Percentiles rank a stretch among this genome's conserved stretches.
These are phyloP conservation scores for Dryas octopetala DNA, from an alignment of 306 rosid species.

Conservation along the genomic window DNA sequence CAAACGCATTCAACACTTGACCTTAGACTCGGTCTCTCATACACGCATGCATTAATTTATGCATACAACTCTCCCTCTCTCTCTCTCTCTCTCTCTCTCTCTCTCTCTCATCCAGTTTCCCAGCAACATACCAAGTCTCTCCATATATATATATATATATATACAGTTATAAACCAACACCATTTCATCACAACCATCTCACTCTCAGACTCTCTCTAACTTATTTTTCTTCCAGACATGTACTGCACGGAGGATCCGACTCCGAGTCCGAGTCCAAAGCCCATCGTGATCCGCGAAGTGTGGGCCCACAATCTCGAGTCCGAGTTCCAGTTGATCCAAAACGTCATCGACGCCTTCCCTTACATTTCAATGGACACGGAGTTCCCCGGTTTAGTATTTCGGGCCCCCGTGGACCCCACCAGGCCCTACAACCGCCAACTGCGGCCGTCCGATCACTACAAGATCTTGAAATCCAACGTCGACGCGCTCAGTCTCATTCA, in stretches of 20 bases:
- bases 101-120: conserved; percentile 2
- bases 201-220: no score
- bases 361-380: conserved; percentile 78
- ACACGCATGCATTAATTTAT: no score
- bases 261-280: not conserved
- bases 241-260: conserved; percentile 8
- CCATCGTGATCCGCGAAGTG: conserved; percentile 53
- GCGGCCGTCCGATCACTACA: conserved; percentile 58
- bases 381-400: conserved; percentile 59
- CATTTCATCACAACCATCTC: no score
- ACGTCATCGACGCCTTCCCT: conserved; percentile 40
- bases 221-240: conserved; percentile 16
- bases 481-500: conserved; percentile 76
- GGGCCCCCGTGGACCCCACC: conserved; percentile 21
- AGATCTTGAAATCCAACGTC: conserved; percentile 60
- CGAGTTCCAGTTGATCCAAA: conserved; percentile 45
- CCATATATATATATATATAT: no score
- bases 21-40: no score
- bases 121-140: conserved; percentile 6
- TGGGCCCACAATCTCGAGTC: conserved; percentile 61
- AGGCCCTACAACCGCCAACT: conserved; percentile 22
- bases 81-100: not conserved
- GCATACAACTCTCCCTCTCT: not conserved
- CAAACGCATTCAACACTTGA: no score
- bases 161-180: no score